These are phyloP conservation scores for Echites panduratus DNA, from an alignment of 257 asterid species.

Conservation along the genomic window DNA sequence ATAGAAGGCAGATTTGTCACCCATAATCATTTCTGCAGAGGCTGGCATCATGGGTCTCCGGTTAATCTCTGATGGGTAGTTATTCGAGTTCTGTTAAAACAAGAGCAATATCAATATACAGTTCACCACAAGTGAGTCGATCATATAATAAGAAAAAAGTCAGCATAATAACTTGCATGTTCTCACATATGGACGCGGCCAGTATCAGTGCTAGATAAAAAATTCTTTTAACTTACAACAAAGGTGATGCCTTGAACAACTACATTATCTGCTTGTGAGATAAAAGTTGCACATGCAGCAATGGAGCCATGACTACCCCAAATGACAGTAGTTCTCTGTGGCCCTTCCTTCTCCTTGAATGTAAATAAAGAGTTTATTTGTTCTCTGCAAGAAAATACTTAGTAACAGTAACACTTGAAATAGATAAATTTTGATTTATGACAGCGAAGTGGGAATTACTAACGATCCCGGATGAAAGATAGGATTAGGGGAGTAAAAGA, in stretches of 20 bases:
- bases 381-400: conserved; percentile 37
- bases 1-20: conserved; percentile 53
- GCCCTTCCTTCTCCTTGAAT: conserved; percentile 46
- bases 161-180: too few species aligned
- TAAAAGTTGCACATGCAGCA: conserved; percentile 45
- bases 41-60: conserved; percentile 32
- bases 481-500: not conserved
- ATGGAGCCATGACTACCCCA: conserved; percentile 35
- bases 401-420: too few species aligned
- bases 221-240: conserved; percentile 30
- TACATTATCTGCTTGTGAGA: conserved; percentile 43
- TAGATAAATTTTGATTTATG: too few species aligned
- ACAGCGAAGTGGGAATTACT: too few species aligned
- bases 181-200: too few species aligned
- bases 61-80: conserved; percentile 30
- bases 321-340: conserved; percentile 25
- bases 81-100: conserved; percentile 48
- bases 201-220: too few species aligned
- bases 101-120: too few species aligned
- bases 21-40: conserved; percentile 45
- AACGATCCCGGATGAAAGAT: too few species aligned
- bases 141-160: too few species aligned
- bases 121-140: too few species aligned
- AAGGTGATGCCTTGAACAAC: conserved; percentile 43
- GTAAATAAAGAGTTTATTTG: conserved; percentile 48